Conservation (phyloP, 1,139 yeast species). For the Geotrichum bryndzae region DNA sequence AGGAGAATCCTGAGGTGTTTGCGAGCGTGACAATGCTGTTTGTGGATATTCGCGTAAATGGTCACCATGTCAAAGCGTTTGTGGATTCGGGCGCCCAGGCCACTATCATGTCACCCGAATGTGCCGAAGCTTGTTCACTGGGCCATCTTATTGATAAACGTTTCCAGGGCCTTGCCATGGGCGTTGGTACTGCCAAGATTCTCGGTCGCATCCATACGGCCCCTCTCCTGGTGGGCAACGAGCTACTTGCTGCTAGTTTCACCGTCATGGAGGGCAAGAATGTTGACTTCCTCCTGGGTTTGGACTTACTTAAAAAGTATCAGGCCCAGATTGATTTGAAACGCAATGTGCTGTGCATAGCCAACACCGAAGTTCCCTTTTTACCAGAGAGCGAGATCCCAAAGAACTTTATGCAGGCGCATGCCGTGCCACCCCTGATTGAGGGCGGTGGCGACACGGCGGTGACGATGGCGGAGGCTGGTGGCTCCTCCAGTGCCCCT, state of each 20-base stretch:
- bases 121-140: slow-evolving; percentile 71
- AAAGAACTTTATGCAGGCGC: slow-evolving; percentile 25
- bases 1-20: slow-evolving; percentile 85
- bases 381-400: slow-evolving; percentile 71
- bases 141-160: slow-evolving; percentile 73
- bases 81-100: slow-evolving; percentile 96
- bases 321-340: slow-evolving; percentile 75
- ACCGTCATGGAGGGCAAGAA: slow-evolving; percentile 65
- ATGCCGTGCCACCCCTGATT: neutral
- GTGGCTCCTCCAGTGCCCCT: neutral
- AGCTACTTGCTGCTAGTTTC: slow-evolving; percentile 70
- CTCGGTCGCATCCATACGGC: slow-evolving; percentile 85
- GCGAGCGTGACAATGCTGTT: slow-evolving; percentile 78
- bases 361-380: slow-evolving; percentile 64
- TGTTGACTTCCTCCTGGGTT: slow-evolving; percentile 46
- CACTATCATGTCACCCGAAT: slow-evolving; percentile 69
- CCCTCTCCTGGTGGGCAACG: slow-evolving; percentile 69
- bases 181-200: slow-evolving; percentile 80
- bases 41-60: slow-evolving; percentile 70
- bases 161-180: slow-evolving; percentile 76
- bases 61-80: slow-evolving; percentile 78
- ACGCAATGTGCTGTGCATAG: slow-evolving; percentile 62
- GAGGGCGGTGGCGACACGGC: neutral
- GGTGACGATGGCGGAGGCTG: neutral
- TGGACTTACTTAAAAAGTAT: slow-evolving; percentile 82